Base-by-base conservation (phyloP, 306 rosid genomes). In the Sophora flavescens region DNA sequence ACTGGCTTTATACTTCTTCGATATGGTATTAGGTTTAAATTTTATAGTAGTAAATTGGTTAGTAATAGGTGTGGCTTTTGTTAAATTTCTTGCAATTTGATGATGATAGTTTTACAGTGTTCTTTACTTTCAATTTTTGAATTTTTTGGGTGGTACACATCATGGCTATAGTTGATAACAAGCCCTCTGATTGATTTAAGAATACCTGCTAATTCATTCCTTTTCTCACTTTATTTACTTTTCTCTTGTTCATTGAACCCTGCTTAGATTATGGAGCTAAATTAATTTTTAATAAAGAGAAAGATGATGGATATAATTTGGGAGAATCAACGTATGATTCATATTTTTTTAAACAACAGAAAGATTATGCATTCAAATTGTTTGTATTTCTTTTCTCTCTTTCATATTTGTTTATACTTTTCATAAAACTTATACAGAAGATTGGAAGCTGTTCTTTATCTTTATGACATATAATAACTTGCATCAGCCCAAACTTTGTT, bases 281-380 rank as follows among this genome's bases (percentile, higher is more conserved):
- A 44, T 39, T 72, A 64, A 17, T 53, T 52, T 54, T 38, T 50
- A 56, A 17, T 8, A 39, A 45, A 7, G 53, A 35, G 16, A 28
- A 51, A 26, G 48, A 9, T 75, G 35, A 35, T 61, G 47, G 41
- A 65, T 15, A 52, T 22, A 52, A n/a, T 22, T 45, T 44, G 66
- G 6, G 51, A 74, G 61, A 70, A 51, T 59, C 8, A 39, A 64
- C 69, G 12, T 63, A 64, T 77, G 50, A 22, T 77, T 71, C 63
- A 66, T 51, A 72, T 72, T 64, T 3, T 38, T 54, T n/a, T 2
- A 36, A 33, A 53, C 74, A 50, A 48, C 15, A 63, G 71, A 4
- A 18, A 63, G 59, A 50, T 28, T n/a, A 47, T 58, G 67, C 61
- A 67, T 67, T 65, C 38, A 22, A 22, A 22, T n/a, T 33, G 11